phyloP scores from a whole-genome alignment of 495 filamentous ascomycete species.

The Aspergillus cristatus region DNA sequence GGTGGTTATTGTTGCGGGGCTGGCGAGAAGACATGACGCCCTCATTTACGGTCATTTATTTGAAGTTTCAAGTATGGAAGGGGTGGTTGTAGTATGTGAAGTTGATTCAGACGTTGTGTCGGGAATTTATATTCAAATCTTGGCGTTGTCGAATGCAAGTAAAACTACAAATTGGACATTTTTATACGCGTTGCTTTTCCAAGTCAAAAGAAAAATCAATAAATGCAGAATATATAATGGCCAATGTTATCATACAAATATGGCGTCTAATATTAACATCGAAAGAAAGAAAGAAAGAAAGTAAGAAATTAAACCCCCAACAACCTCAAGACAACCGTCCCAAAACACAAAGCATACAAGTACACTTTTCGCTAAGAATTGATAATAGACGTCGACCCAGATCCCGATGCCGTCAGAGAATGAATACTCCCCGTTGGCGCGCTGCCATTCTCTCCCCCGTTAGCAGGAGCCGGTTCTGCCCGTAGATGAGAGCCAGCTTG shows the following conservation, averaged over 20 bases:
- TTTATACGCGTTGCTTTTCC: too few species aligned
- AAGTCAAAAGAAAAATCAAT: background rate
- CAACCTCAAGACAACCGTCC: too few species aligned
- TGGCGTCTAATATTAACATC: conserved; percentile 1
- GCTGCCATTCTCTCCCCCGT: conserved; percentile 9
- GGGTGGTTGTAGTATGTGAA: too few species aligned
- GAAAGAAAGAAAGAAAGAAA: background rate
- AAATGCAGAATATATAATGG: too few species aligned
- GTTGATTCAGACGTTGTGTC: too few species aligned
- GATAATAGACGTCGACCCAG: conserved; percentile 20
- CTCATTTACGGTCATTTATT: too few species aligned
- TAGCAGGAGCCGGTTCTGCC: background rate
- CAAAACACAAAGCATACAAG: background rate
- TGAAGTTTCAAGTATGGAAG: too few species aligned
- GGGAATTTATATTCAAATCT: too few species aligned
- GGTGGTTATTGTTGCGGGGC: conserved; percentile 32
- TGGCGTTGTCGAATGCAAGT: too few species aligned
- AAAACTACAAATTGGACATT: too few species aligned
- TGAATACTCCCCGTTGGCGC: conserved; percentile 27
- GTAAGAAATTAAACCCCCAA: background rate
- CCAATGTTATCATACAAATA: background rate
- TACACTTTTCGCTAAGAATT: conserved; percentile 7
- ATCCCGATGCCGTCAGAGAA: conserved; percentile 28
- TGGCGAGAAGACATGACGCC: conserved; percentile 2
- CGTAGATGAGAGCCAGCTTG: too few species aligned